Percentiles rank a stretch among this genome's conserved stretches.
phyloP scores from a whole-genome alignment of 345 rosid species.

The Eucalyptus marginata region DNA sequence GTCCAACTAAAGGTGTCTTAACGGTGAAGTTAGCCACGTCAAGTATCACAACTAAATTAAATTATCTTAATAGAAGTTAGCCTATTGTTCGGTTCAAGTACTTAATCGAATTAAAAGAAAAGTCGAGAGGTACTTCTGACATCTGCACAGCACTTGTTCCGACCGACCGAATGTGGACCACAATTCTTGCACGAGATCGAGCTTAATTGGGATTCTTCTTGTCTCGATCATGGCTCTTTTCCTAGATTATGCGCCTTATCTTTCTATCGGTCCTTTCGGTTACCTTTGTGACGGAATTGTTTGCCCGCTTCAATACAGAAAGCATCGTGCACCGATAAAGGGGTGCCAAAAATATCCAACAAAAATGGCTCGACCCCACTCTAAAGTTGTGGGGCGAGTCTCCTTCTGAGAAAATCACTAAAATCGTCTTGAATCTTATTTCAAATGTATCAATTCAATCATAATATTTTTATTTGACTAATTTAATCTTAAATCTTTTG shows the following conservation, averaged over 20 bases:
- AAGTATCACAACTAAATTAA: neutral
- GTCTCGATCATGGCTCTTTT: neutral
- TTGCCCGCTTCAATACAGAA: neutral
- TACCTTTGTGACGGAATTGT: neutral
- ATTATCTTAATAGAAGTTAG: rapidly evolving
- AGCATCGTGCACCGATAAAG: neutral
- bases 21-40: neutral
- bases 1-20: neutral
- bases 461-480: too few species aligned
- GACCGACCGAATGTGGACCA: neutral
- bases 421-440: rapidly evolving
- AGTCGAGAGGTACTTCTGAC: neutral
- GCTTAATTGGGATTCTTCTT: neutral
- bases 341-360: neutral
- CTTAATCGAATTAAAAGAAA: neutral
- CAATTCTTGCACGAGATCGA: neutral
- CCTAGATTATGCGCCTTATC: neutral
- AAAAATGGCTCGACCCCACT: neutral
- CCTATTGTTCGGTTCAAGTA: neutral
- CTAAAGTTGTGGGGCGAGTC: neutral
- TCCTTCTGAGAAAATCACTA: rapidly evolving
- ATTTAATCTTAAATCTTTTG: rapidly evolving
- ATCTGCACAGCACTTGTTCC: neutral
- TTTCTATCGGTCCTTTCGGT: neutral
- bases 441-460: rapidly evolving